These are phyloP conservation scores for Citrus medica DNA, from an alignment of 345 rosid species.

Conservation along the genomic window DNA sequence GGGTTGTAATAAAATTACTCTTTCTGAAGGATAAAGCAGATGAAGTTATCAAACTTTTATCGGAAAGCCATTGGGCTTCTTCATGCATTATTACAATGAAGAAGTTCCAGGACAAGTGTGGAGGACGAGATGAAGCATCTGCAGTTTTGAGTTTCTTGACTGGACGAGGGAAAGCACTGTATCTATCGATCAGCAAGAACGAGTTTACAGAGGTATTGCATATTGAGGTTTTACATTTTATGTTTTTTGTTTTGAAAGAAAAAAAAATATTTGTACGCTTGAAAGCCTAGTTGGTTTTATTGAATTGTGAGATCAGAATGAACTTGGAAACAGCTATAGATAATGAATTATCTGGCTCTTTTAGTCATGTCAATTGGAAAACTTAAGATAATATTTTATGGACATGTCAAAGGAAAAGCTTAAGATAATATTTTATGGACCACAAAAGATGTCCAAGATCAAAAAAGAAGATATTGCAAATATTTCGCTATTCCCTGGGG, in stretches of 20 bases:
- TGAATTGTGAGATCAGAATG: slow-evolving; percentile 3
- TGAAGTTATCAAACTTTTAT: slow-evolving; percentile 37
- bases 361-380: not conserved
- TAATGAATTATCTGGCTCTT: not conserved
- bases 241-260: not conserved
- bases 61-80: slow-evolving; percentile 59
- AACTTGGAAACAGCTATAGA: not conserved
- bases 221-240: slow-evolving; percentile 1
- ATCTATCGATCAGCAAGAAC: slow-evolving; percentile 45
- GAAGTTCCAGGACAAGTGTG: slow-evolving; percentile 58
- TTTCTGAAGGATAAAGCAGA: slow-evolving; percentile 48
- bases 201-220: slow-evolving; percentile 64
- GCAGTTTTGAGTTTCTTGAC: slow-evolving; percentile 65
- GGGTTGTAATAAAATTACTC: not conserved
- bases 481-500: not conserved
- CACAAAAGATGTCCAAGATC: not conserved
- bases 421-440: not conserved
- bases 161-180: slow-evolving; percentile 56
- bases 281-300: not conserved
- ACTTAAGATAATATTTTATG: not conserved
- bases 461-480: not conserved
- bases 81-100: slow-evolving; percentile 62
- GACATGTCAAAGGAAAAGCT: not conserved
- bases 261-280: not conserved
- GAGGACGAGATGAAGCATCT: slow-evolving; percentile 58